These are phyloP conservation scores for Triticum dicoccoides DNA, from an alignment of 176 grass and related monocot genomes.

Conservation along the genomic window DNA sequence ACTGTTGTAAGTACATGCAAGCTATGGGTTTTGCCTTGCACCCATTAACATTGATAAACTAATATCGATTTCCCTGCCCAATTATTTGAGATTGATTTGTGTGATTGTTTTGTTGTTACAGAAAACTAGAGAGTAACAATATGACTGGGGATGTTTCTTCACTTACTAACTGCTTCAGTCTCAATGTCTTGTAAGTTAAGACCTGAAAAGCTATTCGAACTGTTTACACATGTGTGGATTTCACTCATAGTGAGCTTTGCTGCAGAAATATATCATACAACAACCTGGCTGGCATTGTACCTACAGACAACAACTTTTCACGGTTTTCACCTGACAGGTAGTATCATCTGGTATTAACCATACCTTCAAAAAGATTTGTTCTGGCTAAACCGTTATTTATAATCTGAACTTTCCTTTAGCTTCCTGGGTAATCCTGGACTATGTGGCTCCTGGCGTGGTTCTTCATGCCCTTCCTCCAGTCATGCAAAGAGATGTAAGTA, in stretches of 20 bases:
- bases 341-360: background rate
- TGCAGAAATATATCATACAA: constrained; percentile 94
- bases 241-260: background rate
- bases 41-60: background rate
- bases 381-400: background rate
- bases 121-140: constrained; percentile 87
- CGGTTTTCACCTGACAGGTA: constrained; percentile 89
- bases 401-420: constrained; percentile 40
- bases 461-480: constrained; percentile 50
- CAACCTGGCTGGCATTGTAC: constrained; percentile 70
- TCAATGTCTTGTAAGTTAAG: constrained; percentile 66
- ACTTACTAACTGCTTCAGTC: constrained; percentile 83
- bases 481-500: constrained; percentile 46
- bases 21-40: background rate
- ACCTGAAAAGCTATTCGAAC: constrained; percentile 10
- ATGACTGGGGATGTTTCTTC: constrained; percentile 78
- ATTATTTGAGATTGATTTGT: constrained; percentile 32
- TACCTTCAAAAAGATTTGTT: background rate
- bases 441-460: constrained; percentile 77
- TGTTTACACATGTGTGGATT: constrained; percentile 10
- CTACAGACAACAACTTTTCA: constrained; percentile 88
- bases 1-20: constrained; percentile 55
- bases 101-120: constrained; percentile 23
- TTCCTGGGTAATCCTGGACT: constrained; percentile 84
- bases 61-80: background rate